These are phyloP conservation scores for Hymenochaete sp. DNA, from an alignment of 1,284 basidiomycete genomes.

Conservation along the genomic window DNA sequence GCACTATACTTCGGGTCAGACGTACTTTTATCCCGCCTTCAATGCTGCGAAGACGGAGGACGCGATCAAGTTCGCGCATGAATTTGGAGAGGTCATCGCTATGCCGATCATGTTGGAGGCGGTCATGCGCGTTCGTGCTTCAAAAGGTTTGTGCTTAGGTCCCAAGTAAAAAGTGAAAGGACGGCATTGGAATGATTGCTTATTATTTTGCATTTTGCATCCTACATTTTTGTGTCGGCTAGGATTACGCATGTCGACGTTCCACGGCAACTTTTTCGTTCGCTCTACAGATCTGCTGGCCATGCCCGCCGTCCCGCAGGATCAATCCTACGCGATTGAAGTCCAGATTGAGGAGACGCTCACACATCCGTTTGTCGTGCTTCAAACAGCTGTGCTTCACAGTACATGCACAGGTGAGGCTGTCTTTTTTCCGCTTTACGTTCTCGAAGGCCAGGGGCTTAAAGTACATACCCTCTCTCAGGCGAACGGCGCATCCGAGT, in stretches of 20 bases:
- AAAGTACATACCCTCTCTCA: conserved; percentile 21
- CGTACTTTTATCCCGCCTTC: conserved; percentile 98
- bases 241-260: conserved; percentile 93
- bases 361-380: conserved; percentile 85
- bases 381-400: conserved; percentile 94
- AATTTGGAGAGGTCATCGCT: conserved; percentile 89
- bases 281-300: conserved; percentile 95
- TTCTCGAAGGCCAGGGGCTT: background rate
- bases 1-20: conserved; percentile 96
- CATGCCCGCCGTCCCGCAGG: conserved; percentile 92
- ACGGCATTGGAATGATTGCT: background rate
- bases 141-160: conserved; percentile 51
- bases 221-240: conserved; percentile 2
- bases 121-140: conserved; percentile 94
- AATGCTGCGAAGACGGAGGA: conserved; percentile 92
- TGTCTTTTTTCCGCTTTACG: background rate
- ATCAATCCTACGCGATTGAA: conserved; percentile 97
- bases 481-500: conserved; percentile 95
- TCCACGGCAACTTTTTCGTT: conserved; percentile 99
- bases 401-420: conserved; percentile 85
- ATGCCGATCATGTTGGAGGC: conserved; percentile 96
- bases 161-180: background rate
- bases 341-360: conserved; percentile 96
- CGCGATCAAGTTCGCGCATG: conserved; percentile 95
- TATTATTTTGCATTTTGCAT: background rate